phyloP scores from a whole-genome alignment of 2,329 filamentous ascomycete genomes.

The Fusarium sp. region DNA sequence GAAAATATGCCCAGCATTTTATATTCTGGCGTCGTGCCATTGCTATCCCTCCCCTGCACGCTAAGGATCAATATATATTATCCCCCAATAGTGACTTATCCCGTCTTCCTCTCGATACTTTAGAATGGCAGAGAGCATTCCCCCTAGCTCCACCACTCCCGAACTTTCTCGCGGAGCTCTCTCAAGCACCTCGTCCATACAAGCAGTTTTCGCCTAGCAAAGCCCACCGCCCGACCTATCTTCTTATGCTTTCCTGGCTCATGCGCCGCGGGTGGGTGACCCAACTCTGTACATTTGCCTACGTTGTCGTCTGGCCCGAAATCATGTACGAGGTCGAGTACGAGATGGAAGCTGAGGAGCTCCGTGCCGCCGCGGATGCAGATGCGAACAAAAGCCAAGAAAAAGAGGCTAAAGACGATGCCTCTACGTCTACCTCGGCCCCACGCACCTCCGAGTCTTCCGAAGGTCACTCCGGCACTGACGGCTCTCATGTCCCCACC shows the following conservation, averaged over 20 bases:
- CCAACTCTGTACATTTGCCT: conserved; percentile 89
- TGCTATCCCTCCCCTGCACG: conserved; percentile 88
- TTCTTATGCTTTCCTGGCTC: conserved; percentile 92
- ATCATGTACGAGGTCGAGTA: conserved; percentile 83
- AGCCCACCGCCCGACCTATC: conserved; percentile 85
- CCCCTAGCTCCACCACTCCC: conserved; percentile 83
- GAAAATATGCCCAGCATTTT: conserved; percentile 89
- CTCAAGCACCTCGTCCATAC: conserved; percentile 82
- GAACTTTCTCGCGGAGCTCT: conserved; percentile 87
- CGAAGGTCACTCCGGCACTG: conserved; percentile 38
- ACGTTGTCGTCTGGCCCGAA: conserved; percentile 84
- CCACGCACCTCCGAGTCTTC: conserved; percentile 41
- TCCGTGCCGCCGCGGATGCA: conserved; percentile 52
- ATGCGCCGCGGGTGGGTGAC: conserved; percentile 94
- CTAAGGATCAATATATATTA: conserved; percentile 88
- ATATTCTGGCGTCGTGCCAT: conserved; percentile 96
- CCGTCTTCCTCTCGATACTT: conserved; percentile 73
- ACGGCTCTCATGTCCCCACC: conserved; percentile 46
- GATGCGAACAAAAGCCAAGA: conserved; percentile 39
- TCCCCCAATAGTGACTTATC: conserved; percentile 87
- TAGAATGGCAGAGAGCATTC: conserved; percentile 80
- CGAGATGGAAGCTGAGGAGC: conserved; percentile 72
- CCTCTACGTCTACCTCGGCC: conserved; percentile 18
- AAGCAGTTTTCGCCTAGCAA: conserved; percentile 86
- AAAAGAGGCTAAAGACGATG: conserved; percentile 37